phyloP scores from a whole-genome alignment of 495 filamentous ascomycete species.

The Viridothelium virens region DNA sequence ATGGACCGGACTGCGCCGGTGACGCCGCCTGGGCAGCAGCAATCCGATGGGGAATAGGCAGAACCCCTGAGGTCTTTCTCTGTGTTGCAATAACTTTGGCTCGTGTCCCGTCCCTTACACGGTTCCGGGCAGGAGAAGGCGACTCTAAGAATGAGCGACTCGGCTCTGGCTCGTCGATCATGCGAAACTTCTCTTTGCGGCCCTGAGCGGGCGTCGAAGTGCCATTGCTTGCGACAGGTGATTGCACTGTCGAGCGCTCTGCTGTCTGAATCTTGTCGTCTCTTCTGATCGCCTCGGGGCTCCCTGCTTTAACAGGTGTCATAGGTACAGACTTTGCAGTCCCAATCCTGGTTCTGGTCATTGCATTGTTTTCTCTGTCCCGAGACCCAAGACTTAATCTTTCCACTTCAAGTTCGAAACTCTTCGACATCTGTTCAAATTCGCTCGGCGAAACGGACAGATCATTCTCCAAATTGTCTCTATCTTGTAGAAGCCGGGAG shows the following conservation, averaged over 20 bases:
- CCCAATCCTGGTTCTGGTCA: background rate
- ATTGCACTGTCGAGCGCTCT: background rate
- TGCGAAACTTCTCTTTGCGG: constrained; percentile 2
- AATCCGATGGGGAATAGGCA: constrained; percentile 19
- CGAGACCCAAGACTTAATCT: constrained; percentile 15
- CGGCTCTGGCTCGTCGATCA: background rate
- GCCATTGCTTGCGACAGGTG: background rate
- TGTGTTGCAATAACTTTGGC: constrained; percentile 1
- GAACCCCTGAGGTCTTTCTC: constrained; percentile 12
- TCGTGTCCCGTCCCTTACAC: background rate
- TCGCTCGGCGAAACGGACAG: constrained; percentile 17
- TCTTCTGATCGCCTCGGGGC: background rate
- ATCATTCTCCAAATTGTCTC: constrained; percentile 24
- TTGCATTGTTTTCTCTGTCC: background rate
- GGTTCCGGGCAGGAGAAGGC: background rate
- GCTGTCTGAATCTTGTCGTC: background rate
- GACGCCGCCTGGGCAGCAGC: constrained; percentile 14
- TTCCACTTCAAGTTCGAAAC: constrained; percentile 20
- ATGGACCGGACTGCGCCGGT: background rate
- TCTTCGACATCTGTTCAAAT: constrained; percentile 24
- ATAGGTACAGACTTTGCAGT: background rate
- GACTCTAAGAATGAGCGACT: background rate
- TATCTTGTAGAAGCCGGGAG: constrained; percentile 19
- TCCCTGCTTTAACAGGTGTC: background rate
- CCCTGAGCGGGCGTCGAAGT: background rate